These are phyloP conservation scores for Chlamydomonas asymmetrica DNA, from an alignment of 139 green algal species.

Conservation along the genomic window DNA sequence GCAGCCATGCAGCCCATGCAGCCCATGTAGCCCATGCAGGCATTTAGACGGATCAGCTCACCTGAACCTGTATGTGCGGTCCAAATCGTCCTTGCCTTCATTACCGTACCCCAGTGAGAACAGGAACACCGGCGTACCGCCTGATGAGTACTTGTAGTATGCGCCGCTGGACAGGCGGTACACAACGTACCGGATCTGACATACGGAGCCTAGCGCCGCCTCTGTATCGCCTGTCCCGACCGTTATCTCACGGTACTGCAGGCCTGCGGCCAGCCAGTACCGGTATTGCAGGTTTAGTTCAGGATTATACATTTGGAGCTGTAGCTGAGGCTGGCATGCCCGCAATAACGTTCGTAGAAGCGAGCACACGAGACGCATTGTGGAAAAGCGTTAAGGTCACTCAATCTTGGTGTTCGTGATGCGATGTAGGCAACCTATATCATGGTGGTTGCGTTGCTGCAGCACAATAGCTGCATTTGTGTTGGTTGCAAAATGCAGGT, in stretches of 20 bases:
- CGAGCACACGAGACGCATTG: no score
- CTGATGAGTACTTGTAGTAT: conserved; percentile 72
- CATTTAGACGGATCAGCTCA: conserved; percentile 8
- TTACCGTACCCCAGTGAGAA: conserved; percentile 63
- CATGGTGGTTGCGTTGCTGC: no score
- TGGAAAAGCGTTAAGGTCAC: no score
- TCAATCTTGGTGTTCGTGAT: no score
- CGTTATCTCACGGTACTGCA: conserved; percentile 60
- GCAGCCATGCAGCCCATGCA: no score
- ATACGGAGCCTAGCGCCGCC: conserved; percentile 23
- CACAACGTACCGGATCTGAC: conserved; percentile 62
- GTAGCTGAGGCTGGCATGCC: no score
- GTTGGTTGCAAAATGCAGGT: no score
- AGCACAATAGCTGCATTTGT: no score
- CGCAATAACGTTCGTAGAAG: no score
- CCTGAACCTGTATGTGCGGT: conserved; percentile 52
- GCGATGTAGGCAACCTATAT: no score
- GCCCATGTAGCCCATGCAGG: neutral
- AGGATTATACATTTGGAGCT: no score
- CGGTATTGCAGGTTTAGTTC: neutral
- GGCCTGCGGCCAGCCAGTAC: conserved; percentile 25
- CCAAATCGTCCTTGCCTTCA: conserved; percentile 62
- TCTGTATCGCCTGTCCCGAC: conserved; percentile 31
- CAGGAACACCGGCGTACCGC: conserved; percentile 72
- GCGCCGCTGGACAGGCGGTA: conserved; percentile 66